Percentiles rank a stretch among this genome's conserved stretches.
phyloP scores from a whole-genome alignment of 1,284 basidiomycete species.

The Ganoderma lingzhi region DNA sequence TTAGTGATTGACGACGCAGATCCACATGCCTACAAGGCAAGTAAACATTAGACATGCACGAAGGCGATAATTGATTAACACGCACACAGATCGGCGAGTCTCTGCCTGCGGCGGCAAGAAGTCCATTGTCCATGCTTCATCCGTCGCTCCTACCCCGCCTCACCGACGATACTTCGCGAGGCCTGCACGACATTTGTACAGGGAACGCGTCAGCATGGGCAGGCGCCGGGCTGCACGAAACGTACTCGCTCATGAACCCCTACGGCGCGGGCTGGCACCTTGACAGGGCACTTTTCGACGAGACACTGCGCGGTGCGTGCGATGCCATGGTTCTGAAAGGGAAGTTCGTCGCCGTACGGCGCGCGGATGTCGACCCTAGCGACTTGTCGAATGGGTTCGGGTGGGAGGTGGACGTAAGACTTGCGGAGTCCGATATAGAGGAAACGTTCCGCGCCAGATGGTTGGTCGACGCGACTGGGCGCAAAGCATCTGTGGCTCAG shows the following conservation, averaged over 20 bases:
- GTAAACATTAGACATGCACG: neutral
- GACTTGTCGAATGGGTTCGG: neutral
- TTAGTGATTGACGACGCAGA: neutral
- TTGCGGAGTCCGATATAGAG: neutral
- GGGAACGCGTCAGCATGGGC: constrained; percentile 47
- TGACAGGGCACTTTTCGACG: constrained; percentile 44
- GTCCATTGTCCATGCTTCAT: constrained; percentile 37
- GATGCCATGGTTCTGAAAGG: constrained; percentile 21
- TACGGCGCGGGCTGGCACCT: constrained; percentile 46
- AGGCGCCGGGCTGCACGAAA: constrained; percentile 38
- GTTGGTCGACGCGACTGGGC: constrained; percentile 47
- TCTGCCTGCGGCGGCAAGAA: constrained; percentile 41
- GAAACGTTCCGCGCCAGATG: constrained; percentile 36
- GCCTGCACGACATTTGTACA: constrained; percentile 37
- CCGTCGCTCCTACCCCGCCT: constrained; percentile 14
- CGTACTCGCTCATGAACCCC: constrained; percentile 42
- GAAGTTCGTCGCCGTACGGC: constrained; percentile 9
- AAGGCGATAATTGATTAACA: neutral
- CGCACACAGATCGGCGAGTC: constrained; percentile 46
- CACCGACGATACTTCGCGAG: constrained; percentile 8
- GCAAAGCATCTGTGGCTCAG: constrained; percentile 43
- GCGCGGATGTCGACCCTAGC: neutral
- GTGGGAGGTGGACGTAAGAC: neutral
- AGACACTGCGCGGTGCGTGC: constrained; percentile 37
- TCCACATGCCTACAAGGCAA: constrained; percentile 3